Evolutionary conservation across 2,329 filamentous ascomycete genomes (phyloP), one percentile per base, ranked within the genome.

Genomic region (Cladophialophora bantiana): DNA sequence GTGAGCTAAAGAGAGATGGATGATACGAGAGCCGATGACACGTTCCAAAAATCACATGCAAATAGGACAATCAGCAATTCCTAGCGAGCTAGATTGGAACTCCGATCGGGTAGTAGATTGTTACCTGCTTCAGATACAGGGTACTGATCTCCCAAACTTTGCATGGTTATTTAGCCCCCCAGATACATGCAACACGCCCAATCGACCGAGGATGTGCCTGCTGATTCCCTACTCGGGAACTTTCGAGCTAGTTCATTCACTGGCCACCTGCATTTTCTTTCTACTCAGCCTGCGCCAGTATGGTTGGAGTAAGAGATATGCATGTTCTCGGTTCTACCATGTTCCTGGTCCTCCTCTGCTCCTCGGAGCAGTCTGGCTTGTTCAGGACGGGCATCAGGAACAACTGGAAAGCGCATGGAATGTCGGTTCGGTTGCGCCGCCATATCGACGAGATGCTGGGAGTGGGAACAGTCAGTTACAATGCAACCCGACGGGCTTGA

Each of bases 341-440:
- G 20, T 35, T 53, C 42, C 32, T 31, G n/a, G n/a, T 61, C 45
- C 34, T 26, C 58, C 26, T 53, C 42, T 20, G 42, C n/a, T 53
- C 32, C 34, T n/a, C 58, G 45, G 3, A 61, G 42, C n/a, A 61
- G 34, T 61, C 58, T 61, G 5, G 58, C n/a, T 18, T 48, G 38
- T 18, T 61, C 58, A 18, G 42, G 10, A 3, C 45, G 31, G 34
- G 32, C n/a, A 35, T 31, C 58, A 53, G 26, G 12, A 15, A 35
- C n/a, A 13, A 10, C 15, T n/a, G 42, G 42, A 18, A 12, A 31
- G 18, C 58, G 42, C 12, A 20, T 7, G 4, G 42, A n/a, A 18
- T 32, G 20, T 61, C 45, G 58, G 18, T 48, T 52, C 12, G 42
- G 45, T 18, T 52, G 58, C 18, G 58, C 31, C 18, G 45, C 58